These are phyloP conservation scores for Ascochyta koolunga DNA, from an alignment of 2,329 filamentous ascomycete species.

Conservation along the genomic window DNA sequence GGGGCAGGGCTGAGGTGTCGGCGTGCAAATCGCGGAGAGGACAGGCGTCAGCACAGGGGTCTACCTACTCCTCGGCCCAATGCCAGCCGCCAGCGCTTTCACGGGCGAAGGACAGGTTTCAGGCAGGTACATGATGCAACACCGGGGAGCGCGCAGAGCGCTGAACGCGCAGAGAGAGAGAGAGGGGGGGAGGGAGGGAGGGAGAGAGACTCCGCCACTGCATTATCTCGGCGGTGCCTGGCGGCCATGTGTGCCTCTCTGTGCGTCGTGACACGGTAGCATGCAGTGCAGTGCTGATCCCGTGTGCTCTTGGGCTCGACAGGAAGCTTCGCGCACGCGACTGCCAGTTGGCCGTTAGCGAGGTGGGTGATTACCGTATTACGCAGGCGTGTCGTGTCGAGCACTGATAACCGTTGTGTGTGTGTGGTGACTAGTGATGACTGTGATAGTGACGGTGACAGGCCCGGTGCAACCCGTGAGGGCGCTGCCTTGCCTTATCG, in stretches of 20 bases:
- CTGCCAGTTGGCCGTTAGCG: slow-evolving; percentile 13
- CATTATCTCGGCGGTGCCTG: slow-evolving; percentile 17
- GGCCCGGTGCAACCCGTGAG: slow-evolving; percentile 9
- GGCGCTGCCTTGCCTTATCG: slow-evolving; percentile 18
- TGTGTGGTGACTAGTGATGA: slow-evolving; percentile 5
- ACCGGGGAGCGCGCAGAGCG: slow-evolving; percentile 1
- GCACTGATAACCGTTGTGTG: slow-evolving; percentile 21
- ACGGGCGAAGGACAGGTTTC: too few species aligned
- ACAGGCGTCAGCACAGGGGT: slow-evolving; percentile 2
- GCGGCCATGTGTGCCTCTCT: slow-evolving; percentile 5
- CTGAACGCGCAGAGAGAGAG: neutral
- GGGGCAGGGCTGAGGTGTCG: slow-evolving; percentile 20
- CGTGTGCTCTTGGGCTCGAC: slow-evolving; percentile 18
- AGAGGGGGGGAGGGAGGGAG: too few species aligned
- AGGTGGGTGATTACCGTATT: too few species aligned
- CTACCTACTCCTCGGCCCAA: neutral
- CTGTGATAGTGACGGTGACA: too few species aligned
- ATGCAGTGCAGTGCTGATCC: slow-evolving; percentile 16
- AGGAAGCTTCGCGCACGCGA: slow-evolving; percentile 30
- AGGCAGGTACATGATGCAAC: slow-evolving; percentile 6
- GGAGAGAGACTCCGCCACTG: slow-evolving; percentile 3
- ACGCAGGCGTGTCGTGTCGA: slow-evolving; percentile 22
- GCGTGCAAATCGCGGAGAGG: slow-evolving; percentile 17
- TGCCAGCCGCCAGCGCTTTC: neutral
- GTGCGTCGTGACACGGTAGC: slow-evolving; percentile 13